Evolutionary conservation across 148 eudicot genomes (phyloP).

Genomic region (Oxyria digyna): DNA sequence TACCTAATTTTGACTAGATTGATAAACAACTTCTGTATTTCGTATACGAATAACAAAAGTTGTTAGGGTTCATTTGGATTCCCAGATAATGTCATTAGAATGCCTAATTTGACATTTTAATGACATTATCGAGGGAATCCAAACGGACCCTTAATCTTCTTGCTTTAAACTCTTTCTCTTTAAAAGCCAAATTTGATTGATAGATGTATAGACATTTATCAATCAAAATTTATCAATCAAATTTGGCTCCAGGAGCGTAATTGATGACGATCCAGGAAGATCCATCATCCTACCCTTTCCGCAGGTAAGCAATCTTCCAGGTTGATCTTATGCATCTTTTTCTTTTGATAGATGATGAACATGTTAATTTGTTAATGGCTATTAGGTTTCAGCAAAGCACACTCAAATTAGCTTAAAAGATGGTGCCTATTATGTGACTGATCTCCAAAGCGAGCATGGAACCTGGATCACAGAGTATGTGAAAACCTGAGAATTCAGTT

Average conservation of each 20-base stretch:
- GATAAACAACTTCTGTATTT: no score
- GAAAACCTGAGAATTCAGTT: not conserved
- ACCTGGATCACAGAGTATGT: constrained; percentile 83
- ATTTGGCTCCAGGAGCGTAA: constrained; percentile 48
- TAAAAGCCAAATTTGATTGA: no score
- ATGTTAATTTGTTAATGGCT: not conserved
- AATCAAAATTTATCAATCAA: no score
- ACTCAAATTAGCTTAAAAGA: constrained; percentile 59
- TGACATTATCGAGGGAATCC: no score
- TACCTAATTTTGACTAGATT: no score
- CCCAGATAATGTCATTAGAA: no score
- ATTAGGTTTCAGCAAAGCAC: constrained; percentile 63
- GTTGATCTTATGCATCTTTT: not conserved
- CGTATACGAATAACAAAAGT: no score
- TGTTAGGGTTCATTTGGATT: no score
- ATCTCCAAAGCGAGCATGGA: constrained; percentile 74
- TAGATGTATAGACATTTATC: no score
- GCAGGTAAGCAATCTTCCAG: constrained; percentile 30
- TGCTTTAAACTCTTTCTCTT: no score
- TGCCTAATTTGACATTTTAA: no score
- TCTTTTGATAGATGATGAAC: not conserved
- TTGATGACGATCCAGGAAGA: constrained; percentile 34
- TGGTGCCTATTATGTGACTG: constrained; percentile 59
- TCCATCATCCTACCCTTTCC: constrained; percentile 43
- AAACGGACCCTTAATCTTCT: no score